phyloP scores from a whole-genome alignment of 2,329 filamentous ascomycete species.

The Thelonectria rubi region DNA sequence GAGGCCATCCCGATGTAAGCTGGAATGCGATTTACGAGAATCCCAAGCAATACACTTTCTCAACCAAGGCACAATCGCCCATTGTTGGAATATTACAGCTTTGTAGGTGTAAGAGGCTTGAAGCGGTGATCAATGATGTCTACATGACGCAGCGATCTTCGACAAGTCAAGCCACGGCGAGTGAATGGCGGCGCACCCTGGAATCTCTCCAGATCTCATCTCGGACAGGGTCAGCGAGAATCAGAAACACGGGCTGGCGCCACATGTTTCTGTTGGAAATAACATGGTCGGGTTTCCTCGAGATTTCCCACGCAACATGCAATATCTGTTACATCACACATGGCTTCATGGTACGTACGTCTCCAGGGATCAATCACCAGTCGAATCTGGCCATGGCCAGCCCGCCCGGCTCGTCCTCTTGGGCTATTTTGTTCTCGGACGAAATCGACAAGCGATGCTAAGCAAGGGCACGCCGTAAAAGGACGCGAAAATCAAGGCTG shows the following conservation, averaged over 20 bases:
- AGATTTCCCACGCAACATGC: not conserved
- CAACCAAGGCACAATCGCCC: not conserved
- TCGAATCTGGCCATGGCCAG: not conserved
- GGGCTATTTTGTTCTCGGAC: not conserved
- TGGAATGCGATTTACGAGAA: slow-evolving; percentile 9
- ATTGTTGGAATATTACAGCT: not conserved
- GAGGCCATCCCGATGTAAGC: not conserved
- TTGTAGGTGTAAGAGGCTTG: too few relatives aligned
- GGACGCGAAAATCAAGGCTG: too few relatives aligned
- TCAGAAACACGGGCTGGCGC: too few relatives aligned
- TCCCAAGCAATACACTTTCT: not conserved
- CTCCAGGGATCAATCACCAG: slow-evolving; percentile 2
- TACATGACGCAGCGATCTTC: not conserved
- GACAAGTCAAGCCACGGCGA: not conserved
- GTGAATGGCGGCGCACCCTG: too few relatives aligned
- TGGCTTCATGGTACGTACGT: slow-evolving; percentile 1
- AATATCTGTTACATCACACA: not conserved
- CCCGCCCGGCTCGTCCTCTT: too few relatives aligned
- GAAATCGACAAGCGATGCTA: not conserved
- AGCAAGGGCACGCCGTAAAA: not conserved
- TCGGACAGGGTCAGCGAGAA: too few relatives aligned
- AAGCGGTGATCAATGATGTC: not conserved
- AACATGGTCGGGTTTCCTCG: too few relatives aligned
- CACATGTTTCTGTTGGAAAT: too few relatives aligned
- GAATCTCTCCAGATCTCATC: too few relatives aligned